Percentiles rank a stretch among this genome's conserved stretches.
These are phyloP conservation scores for Cryptococcus amylolentus DNA, from an alignment of 1,284 basidiomycete species.

Conservation along the genomic window DNA sequence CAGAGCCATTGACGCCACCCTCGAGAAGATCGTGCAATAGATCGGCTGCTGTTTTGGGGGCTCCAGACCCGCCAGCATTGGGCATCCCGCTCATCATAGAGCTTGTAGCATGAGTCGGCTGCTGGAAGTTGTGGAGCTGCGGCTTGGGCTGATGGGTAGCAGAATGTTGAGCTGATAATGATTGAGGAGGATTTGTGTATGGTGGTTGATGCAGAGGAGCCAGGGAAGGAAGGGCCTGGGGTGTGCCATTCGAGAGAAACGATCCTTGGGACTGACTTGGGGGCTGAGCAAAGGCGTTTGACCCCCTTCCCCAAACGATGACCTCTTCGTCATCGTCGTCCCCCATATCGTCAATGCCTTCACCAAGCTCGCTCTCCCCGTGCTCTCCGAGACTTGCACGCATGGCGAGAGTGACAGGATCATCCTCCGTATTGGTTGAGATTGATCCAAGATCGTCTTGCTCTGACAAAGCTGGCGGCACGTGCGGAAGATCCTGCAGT, in stretches of 20 bases:
- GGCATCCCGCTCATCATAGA: too few species aligned
- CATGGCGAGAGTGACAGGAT: constrained; percentile 74
- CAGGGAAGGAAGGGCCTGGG: neutral
- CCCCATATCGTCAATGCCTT: constrained; percentile 45
- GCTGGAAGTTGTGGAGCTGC: too few species aligned
- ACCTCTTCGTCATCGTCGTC: constrained; percentile 27
- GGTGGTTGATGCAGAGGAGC: neutral
- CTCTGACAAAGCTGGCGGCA: constrained; percentile 4
- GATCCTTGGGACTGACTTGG: neutral
- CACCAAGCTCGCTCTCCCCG: constrained; percentile 45
- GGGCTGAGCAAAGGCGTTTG: neutral
- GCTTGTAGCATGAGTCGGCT: too few species aligned
- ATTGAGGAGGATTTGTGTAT: neutral
- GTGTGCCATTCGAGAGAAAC: neutral
- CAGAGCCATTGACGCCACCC: neutral
- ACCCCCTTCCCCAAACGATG: constrained; percentile 20
- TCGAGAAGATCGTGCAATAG: neutral
- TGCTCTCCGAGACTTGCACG: constrained; percentile 56
- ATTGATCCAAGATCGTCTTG: constrained; percentile 63
- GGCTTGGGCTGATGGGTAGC: too few species aligned
- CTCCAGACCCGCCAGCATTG: too few species aligned
- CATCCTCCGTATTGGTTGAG: constrained; percentile 69
- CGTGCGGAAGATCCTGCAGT: neutral
- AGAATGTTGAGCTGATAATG: too few species aligned
- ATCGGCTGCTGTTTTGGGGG: neutral